Evolutionary conservation across 306 rosid genomes (phyloP), one percentile per base, ranked within the genome.

Genomic region (Argentina anserina): DNA sequence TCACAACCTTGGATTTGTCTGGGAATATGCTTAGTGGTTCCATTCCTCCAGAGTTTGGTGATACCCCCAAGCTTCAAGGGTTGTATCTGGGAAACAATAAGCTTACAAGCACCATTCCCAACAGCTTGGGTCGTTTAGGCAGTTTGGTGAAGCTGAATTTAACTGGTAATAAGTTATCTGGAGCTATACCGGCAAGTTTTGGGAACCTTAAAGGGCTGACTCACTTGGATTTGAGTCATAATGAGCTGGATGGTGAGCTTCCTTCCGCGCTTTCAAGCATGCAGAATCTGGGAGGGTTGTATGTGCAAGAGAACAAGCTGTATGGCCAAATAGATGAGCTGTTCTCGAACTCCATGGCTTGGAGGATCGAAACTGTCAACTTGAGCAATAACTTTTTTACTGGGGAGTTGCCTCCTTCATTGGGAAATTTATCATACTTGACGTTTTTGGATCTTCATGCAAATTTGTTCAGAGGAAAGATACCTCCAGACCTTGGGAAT

Each of bases 341-440:
- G 71, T 90, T 95, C 69, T 87, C 89, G 2, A 81, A 80, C 76
- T 81, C 90, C 29, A 79, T 88, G 74, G 73, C 81, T n/a, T 95
- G 99, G 99, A 95, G 89, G 86, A 90, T 95, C 20, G 96, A 91
- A 80, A 77, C 87, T 28, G 78, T 95, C 87, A 95, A 91, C 75
- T 76, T 95, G 67, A 91, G 99, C 76, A 59, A 33, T n/a, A 95
- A 95, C 50, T 42, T 74, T 53, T 87, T 95, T 61, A 58, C 25
- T 9, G 99, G 99, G 53, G 74, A 79, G 66, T 79, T 95, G 83
- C 97, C 97, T 0, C 50, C 4, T 17, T 79, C 97, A 45, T 74
- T 95, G 84, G 97, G 93, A 42, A 90, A 91, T 73, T 85, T 95
- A 25, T 91, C 96, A 0, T 91, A 81, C 86, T 79, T 92, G 89